Conservation (phyloP, 2,329 filamentous ascomycete genomes). For the Talaromyces rugulosus region DNA sequence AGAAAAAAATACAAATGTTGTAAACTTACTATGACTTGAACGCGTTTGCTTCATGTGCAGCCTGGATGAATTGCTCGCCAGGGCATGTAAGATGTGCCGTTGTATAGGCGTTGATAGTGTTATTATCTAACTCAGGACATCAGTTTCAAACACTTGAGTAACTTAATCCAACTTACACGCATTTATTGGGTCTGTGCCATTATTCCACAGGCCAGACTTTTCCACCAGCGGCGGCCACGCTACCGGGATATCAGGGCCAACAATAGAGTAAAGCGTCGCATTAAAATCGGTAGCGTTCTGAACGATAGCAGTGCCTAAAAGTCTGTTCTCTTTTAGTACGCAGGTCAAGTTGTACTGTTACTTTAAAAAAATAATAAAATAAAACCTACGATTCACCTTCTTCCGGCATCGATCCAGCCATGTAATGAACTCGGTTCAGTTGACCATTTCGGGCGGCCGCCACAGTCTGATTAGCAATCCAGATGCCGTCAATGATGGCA, state of each 20-base stretch:
- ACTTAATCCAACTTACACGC: not conserved
- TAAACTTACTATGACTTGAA: not conserved
- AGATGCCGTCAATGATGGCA: constrained; percentile 5
- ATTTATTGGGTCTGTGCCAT: not conserved
- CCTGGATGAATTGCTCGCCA: constrained; percentile 1
- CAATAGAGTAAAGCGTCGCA: not conserved
- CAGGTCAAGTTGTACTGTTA: no score
- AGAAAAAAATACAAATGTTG: not conserved
- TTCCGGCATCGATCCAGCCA: constrained; percentile 11
- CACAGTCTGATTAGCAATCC: constrained; percentile 5
- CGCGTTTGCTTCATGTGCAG: not conserved
- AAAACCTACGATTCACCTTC: constrained; percentile 6
- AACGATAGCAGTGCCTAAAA: constrained; percentile 1
- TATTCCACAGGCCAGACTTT: not conserved
- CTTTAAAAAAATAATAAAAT: no score
- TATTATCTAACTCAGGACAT: not conserved
- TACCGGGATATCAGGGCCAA: not conserved
- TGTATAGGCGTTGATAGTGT: constrained; percentile 5
- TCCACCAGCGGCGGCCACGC: not conserved
- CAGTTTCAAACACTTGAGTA: not conserved
- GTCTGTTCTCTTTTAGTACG: not conserved
- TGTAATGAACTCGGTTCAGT: constrained; percentile 6
- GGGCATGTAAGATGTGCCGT: constrained; percentile 10
- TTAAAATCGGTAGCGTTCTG: constrained; percentile 8
- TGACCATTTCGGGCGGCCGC: not conserved